A percentile compares a stretch with the other conserved stretches of the same genome.
Conservation (phyloP, 2,329 filamentous ascomycete genomes). For the Diaporthe eres region DNA sequence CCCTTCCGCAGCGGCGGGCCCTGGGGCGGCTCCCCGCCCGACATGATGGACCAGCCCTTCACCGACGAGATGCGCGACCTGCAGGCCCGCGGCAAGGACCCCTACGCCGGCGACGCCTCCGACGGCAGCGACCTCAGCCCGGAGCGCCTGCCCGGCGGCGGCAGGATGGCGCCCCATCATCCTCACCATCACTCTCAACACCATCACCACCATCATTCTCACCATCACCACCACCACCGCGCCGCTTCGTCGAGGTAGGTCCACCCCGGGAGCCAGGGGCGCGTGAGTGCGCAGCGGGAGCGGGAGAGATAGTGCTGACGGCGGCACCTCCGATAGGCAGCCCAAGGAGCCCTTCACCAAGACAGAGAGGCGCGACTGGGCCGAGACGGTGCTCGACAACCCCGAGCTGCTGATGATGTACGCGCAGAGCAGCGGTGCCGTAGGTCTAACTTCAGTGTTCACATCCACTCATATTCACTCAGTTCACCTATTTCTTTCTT, state of each 20-base stretch:
- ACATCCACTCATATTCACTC: background rate
- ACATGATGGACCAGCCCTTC: conserved; percentile 50
- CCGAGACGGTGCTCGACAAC: conserved; percentile 67
- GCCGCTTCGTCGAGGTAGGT: conserved; percentile 13
- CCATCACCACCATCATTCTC: background rate
- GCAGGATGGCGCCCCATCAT: background rate
- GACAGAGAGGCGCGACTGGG: conserved; percentile 62
- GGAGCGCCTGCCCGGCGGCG: conserved; percentile 40
- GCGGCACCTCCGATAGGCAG: conserved; percentile 13
- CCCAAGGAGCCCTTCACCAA: conserved; percentile 57
- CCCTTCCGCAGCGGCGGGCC: conserved; percentile 45
- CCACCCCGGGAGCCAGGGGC: background rate
- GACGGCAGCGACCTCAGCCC: conserved; percentile 51
- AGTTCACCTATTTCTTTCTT: background rate
- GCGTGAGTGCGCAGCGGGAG: background rate
- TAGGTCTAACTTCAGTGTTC: conserved; percentile 52
- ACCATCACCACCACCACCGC: conserved; percentile 12
- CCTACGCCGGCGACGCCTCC: conserved; percentile 56
- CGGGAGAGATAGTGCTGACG: background rate
- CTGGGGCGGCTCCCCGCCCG: conserved; percentile 49
- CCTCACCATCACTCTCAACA: background rate
- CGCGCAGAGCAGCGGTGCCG: conserved; percentile 67
- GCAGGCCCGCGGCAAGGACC: conserved; percentile 72
- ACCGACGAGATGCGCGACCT: conserved; percentile 68
- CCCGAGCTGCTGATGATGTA: conserved; percentile 73